Percentiles rank a stretch among this genome's conserved stretches.
These are phyloP conservation scores for Cafeteria roenbergensis DNA, from an alignment of 108 stramenopile species.

Conservation along the genomic window DNA sequence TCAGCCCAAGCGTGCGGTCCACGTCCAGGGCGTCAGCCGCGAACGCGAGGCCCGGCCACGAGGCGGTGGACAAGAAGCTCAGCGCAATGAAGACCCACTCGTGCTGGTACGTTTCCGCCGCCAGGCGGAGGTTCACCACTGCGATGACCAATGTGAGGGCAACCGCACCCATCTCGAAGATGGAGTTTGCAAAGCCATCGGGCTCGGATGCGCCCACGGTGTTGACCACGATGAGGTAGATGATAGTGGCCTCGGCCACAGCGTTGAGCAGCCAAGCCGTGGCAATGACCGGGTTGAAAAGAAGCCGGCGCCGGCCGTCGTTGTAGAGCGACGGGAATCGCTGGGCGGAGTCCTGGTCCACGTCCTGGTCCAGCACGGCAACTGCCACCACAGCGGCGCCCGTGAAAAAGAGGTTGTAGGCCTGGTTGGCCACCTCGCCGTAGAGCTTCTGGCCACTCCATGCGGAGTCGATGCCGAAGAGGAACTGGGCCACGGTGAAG, in stretches of 20 bases:
- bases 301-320: not conserved
- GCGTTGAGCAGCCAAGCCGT: slow-evolving; percentile 3
- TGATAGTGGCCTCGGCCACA: slow-evolving; percentile 5
- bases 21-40: not conserved
- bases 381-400: slow-evolving; percentile 64
- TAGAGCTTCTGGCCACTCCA: slow-evolving; percentile 20
- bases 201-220: not conserved
- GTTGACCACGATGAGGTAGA: not conserved
- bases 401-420: slow-evolving; percentile 64
- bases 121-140: not conserved
- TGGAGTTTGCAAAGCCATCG: not conserved
- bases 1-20: not conserved
- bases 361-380: slow-evolving; percentile 79
- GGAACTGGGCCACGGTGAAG: slow-evolving; percentile 62
- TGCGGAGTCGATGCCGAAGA: slow-evolving; percentile 21
- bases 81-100: not conserved
- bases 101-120: not conserved
- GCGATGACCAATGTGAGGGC: not conserved
- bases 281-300: not conserved
- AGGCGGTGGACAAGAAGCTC: not conserved
- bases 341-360: slow-evolving; percentile 58
- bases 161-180: not conserved
- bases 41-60: not conserved
- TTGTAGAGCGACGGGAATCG: slow-evolving; percentile 28
- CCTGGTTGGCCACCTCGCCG: slow-evolving; percentile 9